phyloP scores from a whole-genome alignment of 768 basidiomycete species.

The Hygrocybe punicea region DNA sequence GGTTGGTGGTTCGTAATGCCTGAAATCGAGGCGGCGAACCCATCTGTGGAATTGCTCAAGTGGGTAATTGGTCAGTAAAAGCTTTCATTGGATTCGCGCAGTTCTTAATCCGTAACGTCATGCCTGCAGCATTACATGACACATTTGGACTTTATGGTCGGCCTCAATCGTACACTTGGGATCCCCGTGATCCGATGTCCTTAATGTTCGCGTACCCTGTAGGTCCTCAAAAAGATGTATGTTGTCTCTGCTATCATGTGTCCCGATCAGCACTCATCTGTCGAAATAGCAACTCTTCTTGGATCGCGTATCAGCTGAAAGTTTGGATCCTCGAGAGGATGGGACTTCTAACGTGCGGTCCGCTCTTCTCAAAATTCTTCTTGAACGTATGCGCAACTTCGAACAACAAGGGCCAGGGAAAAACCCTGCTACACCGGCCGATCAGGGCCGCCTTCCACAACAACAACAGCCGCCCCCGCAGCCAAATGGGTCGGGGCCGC shows the following conservation, averaged over 20 bases:
- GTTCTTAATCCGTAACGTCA: slow-evolving; percentile 4
- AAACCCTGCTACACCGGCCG: slow-evolving; percentile 34
- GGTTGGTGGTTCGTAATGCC: slow-evolving; percentile 93
- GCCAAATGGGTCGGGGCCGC: slow-evolving; percentile 34
- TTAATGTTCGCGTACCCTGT: slow-evolving; percentile 96
- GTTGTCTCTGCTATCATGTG: slow-evolving; percentile 26
- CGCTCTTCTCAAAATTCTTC: slow-evolving; percentile 57
- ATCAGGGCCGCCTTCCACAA: slow-evolving; percentile 23
- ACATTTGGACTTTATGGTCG: slow-evolving; percentile 87
- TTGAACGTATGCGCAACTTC: slow-evolving; percentile 56
- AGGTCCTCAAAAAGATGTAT: slow-evolving; percentile 76
- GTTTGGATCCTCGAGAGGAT: slow-evolving; percentile 73
- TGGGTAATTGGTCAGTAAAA: slow-evolving; percentile 76
- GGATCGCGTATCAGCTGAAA: slow-evolving; percentile 76
- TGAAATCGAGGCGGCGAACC: slow-evolving; percentile 63
- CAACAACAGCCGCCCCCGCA: slow-evolving; percentile 7
- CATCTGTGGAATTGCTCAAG: slow-evolving; percentile 80
- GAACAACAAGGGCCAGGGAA: slow-evolving; percentile 15
- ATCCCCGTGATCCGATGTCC: slow-evolving; percentile 74
- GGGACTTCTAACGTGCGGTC: slow-evolving; percentile 68
- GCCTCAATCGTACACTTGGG: slow-evolving; percentile 83
- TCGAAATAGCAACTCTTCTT: slow-evolving; percentile 71
- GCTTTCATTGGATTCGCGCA: background rate
- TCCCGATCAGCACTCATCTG: slow-evolving; percentile 9
- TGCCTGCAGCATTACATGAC: slow-evolving; percentile 67